phyloP scores from a whole-genome alignment of 2,329 filamentous ascomycete genomes.

The Gyromitra esculenta region DNA sequence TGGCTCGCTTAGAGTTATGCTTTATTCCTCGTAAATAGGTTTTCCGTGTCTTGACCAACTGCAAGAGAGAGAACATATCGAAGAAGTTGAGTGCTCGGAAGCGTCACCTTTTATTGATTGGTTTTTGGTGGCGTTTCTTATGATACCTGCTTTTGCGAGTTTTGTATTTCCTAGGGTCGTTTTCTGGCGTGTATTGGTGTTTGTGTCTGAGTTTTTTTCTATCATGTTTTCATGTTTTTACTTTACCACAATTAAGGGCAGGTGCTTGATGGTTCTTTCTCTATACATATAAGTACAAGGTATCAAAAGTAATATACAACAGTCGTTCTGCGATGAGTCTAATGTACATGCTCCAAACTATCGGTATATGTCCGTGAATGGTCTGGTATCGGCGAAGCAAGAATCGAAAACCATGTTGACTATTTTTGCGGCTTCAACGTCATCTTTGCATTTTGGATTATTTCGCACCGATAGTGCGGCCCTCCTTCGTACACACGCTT shows the following conservation, averaged over 20 bases:
- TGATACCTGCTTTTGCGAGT: conserved; percentile 8
- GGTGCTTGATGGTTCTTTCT: conserved; percentile 21
- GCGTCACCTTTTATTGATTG: conserved; percentile 22
- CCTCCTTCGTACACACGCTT: conserved; percentile 85
- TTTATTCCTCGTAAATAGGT: conserved; percentile 18
- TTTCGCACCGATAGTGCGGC: conserved; percentile 82
- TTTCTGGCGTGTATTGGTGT: conserved; percentile 45
- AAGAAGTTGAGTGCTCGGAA: conserved; percentile 25
- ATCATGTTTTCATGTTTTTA: conserved; percentile 4
- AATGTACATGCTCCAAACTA: conserved; percentile 1
- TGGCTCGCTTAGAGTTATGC: neutral
- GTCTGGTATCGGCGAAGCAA: conserved; percentile 91
- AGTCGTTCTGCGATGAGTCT: neutral
- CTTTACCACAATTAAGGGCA: conserved; percentile 16
- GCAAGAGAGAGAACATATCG: conserved; percentile 40
- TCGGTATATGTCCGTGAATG: conserved; percentile 96
- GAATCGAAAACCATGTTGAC: conserved; percentile 99
- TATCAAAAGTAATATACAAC: conserved; percentile 36
- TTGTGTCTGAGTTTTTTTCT: conserved; percentile 21
- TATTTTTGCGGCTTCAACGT: conserved; percentile 83
- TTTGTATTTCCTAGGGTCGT: conserved; percentile 20
- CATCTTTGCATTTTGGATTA: conserved; percentile 82
- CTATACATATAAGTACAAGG: conserved; percentile 32
- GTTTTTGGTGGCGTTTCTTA: conserved; percentile 7
- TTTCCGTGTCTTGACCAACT: conserved; percentile 45